These are phyloP conservation scores for Colletotrichum endophyticum DNA, from an alignment of 2,329 filamentous ascomycete species.

Conservation along the genomic window DNA sequence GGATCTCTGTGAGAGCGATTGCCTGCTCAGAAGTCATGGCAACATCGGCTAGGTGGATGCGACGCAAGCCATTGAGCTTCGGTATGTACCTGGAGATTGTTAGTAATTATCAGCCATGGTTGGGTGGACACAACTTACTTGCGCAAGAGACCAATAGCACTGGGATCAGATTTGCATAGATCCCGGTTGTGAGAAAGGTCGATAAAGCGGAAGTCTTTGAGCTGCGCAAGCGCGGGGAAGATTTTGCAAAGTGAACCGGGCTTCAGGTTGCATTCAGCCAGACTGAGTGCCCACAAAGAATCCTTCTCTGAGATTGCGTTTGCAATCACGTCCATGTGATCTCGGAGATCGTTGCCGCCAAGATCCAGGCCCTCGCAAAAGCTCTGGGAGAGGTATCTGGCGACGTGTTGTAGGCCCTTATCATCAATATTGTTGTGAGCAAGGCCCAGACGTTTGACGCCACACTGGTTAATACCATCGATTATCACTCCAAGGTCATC, in stretches of 20 bases:
- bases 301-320: slow-evolving; percentile 56
- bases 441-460: slow-evolving; percentile 79
- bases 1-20: slow-evolving; percentile 87
- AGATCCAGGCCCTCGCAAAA: slow-evolving; percentile 89
- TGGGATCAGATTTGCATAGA: slow-evolving; percentile 77
- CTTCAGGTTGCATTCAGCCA: slow-evolving; percentile 84
- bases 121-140: slow-evolving; percentile 59
- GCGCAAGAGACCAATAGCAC: slow-evolving; percentile 74
- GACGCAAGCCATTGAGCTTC: slow-evolving; percentile 76
- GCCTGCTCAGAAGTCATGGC: slow-evolving; percentile 85
- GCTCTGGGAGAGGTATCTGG: slow-evolving; percentile 75
- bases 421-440: slow-evolving; percentile 81
- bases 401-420: slow-evolving; percentile 76
- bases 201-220: slow-evolving; percentile 82
- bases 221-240: slow-evolving; percentile 72
- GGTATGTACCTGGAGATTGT: slow-evolving; percentile 69
- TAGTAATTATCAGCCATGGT: neutral
- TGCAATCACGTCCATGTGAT: slow-evolving; percentile 59
- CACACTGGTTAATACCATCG: slow-evolving; percentile 81
- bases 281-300: slow-evolving; percentile 79
- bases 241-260: slow-evolving; percentile 75
- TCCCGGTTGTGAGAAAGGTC: slow-evolving; percentile 90
- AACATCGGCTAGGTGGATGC: slow-evolving; percentile 86
- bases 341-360: slow-evolving; percentile 77
- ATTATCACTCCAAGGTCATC: slow-evolving; percentile 77